These are phyloP conservation scores for Termitomyces sp. DNA, from an alignment of 768 basidiomycete genomes.

Conservation along the genomic window DNA sequence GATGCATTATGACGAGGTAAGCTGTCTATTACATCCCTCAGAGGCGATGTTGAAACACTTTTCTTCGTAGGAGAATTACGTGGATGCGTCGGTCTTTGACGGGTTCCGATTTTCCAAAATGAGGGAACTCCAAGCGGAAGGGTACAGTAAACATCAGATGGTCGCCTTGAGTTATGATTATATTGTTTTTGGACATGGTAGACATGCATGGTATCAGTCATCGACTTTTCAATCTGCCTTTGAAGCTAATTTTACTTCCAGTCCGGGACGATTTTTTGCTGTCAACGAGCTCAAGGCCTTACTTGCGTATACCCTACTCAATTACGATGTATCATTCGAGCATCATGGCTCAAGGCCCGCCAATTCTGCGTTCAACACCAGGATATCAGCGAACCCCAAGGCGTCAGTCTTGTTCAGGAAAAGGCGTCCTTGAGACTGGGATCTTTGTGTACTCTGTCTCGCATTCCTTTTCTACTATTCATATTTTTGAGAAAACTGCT, in stretches of 20 bases:
- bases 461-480: neutral
- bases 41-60: neutral
- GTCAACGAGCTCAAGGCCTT: slow-evolving; percentile 35
- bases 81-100: slow-evolving; percentile 29
- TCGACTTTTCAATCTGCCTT: neutral
- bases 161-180: slow-evolving; percentile 24
- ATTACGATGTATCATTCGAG: slow-evolving; percentile 33
- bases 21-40: neutral
- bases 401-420: slow-evolving; percentile 36
- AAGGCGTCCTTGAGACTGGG: neutral
- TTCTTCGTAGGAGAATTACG: slow-evolving; percentile 13
- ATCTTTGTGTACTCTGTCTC: neutral
- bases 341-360: neutral
- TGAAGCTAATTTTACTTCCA: neutral
- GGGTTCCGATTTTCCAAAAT: slow-evolving; percentile 35
- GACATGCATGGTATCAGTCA: slow-evolving; percentile 9
- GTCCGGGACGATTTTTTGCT: slow-evolving; percentile 42
- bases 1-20: slow-evolving; percentile 12
- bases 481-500: neutral
- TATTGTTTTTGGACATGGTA: slow-evolving; percentile 12
- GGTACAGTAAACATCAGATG: slow-evolving; percentile 25
- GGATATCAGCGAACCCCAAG: slow-evolving; percentile 25
- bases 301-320: slow-evolving; percentile 30
- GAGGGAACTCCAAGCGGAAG: slow-evolving; percentile 21
- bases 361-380: slow-evolving; percentile 5